Conservation (phyloP, 1,284 basidiomycete genomes). For the Kwoniella shivajii region DNA sequence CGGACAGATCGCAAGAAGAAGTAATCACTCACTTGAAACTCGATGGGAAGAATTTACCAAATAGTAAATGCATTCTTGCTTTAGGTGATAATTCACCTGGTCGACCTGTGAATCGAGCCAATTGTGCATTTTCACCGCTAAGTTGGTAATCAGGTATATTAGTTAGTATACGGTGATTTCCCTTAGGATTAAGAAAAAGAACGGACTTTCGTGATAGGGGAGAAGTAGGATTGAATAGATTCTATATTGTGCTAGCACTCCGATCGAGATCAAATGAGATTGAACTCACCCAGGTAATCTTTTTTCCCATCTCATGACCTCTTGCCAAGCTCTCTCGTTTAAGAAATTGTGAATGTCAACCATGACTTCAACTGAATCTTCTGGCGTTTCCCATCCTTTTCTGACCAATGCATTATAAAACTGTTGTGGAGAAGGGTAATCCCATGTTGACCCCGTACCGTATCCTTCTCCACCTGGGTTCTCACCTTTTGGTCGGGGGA, state of each 20-base stretch:
- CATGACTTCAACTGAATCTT: conserved; percentile 95
- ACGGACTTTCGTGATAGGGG: not conserved
- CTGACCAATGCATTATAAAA: conserved; percentile 97
- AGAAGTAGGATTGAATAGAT: not conserved
- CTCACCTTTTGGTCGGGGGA: conserved; percentile 67
- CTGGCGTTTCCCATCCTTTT: conserved; percentile 97
- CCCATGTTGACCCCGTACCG: conserved; percentile 65
- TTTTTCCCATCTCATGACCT: conserved; percentile 92
- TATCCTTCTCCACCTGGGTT: conserved; percentile 42
- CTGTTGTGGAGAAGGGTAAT: conserved; percentile 97
- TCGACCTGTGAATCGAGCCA: conserved; percentile 84
- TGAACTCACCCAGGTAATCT: conserved; percentile 57
- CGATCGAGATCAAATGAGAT: not conserved
- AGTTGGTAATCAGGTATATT: too few relatives aligned
- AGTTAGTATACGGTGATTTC: too few relatives aligned
- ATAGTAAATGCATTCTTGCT: conserved; percentile 79
- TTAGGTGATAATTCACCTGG: conserved; percentile 81
- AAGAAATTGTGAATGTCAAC: conserved; percentile 98
- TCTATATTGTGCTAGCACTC: not conserved
- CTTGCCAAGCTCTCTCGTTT: conserved; percentile 95
- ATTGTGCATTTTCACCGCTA: conserved; percentile 60
- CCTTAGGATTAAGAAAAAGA: too few relatives aligned
- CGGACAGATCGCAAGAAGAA: not conserved
- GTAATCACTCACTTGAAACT: conserved; percentile 73
- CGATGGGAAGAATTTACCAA: conserved; percentile 83